phyloP scores from a whole-genome alignment of 1,284 basidiomycete species.

The Termitomyces sp. region DNA sequence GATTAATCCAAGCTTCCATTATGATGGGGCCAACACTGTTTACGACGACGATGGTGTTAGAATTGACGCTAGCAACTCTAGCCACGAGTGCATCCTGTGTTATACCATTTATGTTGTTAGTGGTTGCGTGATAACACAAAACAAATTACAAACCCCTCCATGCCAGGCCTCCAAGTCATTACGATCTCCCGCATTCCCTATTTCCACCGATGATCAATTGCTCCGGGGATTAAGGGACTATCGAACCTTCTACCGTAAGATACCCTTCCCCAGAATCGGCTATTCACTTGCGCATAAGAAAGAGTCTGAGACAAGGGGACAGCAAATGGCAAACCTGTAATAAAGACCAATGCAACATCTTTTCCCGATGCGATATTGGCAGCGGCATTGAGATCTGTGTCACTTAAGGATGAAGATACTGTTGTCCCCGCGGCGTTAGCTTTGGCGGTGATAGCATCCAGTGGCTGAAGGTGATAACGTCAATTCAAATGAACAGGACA shows the following conservation, averaged over 20 bases:
- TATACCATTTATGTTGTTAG: background rate
- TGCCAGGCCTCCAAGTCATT: conserved; percentile 70
- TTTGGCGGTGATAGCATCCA: conserved; percentile 40
- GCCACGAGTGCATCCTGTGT: conserved; percentile 52
- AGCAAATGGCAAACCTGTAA: conserved; percentile 40
- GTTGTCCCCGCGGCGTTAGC: conserved; percentile 35
- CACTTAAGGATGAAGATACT: conserved; percentile 45
- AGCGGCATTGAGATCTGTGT: conserved; percentile 46
- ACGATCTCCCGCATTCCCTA: conserved; percentile 58
- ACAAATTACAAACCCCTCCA: conserved; percentile 39
- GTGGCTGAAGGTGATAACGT: conserved; percentile 27
- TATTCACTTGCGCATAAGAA: conserved; percentile 2
- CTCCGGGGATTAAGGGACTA: background rate
- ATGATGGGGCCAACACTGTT: conserved; percentile 69
- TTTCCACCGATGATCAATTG: background rate
- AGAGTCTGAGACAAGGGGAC: background rate
- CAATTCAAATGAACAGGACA: background rate
- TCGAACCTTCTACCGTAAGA: conserved; percentile 47
- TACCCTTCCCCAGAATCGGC: conserved; percentile 50
- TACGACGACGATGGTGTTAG: conserved; percentile 72
- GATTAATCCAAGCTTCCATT: conserved; percentile 64
- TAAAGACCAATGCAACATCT: conserved; percentile 53
- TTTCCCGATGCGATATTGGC: conserved; percentile 38
- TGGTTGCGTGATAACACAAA: background rate
- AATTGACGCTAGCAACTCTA: conserved; percentile 46